Evolutionary conservation across 192 early-diverging fungal genomes (phyloP), one percentile per base, ranked within the genome.

Genomic region (Lunasporangiospora selenospora): DNA sequence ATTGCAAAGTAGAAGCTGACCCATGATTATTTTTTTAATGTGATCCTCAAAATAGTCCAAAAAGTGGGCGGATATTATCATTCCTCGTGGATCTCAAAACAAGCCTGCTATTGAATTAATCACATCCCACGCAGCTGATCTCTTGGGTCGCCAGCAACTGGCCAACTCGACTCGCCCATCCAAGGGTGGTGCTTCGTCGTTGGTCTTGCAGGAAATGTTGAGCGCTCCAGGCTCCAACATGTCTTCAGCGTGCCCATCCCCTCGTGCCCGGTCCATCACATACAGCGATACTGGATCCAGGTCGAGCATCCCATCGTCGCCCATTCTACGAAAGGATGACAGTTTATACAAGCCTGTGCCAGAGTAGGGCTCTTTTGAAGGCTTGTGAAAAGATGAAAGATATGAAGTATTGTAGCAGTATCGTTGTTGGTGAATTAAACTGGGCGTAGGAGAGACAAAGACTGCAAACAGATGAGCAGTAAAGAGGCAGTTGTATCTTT

Each of bases 11-110:
- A n/a, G n/a, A n/a, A n/a, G n/a, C n/a, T n/a, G n/a, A n/a, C n/a
- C n/a, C n/a, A n/a, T n/a, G n/a, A n/a, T n/a, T n/a, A n/a, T n/a
- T n/a, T n/a, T n/a, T n/a, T n/a, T n/a, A n/a, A n/a, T n/a, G n/a
- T n/a, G n/a, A n/a, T n/a, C n/a, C n/a, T n/a, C n/a, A n/a, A n/a
- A n/a, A n/a, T 73, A 87, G 75, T 85, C 87, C 9, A 92, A 92
- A 64, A 81, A 89, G 27, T 89, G 84, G 80, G 90, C 90, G 2
- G 88, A 92, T 51, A 84, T 92, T 41, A 89, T 92, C 42, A 84
- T 92, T 33, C 88, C 90, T 27, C 80, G 84, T 23, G 90, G 90
- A 33, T 75, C 78, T 48, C 66, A 82, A 10, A 90, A 92, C 61
- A 54, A 56, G n/a, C 71, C 87, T 27, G 90, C 88, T 0, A 77